These are phyloP conservation scores for Selenicereus undatus DNA, from an alignment of 148 eudicot species.

Conservation along the genomic window DNA sequence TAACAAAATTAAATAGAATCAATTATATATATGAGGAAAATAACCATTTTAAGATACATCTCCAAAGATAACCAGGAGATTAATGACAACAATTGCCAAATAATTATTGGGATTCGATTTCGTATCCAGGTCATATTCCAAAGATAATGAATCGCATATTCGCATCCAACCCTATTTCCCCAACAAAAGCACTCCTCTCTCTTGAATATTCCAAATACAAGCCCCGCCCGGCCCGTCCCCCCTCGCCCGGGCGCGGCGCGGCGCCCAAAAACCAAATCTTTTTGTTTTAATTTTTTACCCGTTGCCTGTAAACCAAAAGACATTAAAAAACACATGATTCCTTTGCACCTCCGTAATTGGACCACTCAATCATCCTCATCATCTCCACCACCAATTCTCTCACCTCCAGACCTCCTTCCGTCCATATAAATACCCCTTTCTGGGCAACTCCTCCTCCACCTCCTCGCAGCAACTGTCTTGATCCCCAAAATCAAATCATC, in stretches of 20 bases:
- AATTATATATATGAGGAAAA: too few species aligned
- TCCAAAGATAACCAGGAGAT: background rate
- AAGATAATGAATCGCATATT: background rate
- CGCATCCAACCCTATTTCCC: background rate
- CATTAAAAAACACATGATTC: background rate
- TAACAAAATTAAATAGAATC: background rate
- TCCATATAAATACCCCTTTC: constrained; percentile 13
- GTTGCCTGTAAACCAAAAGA: too few species aligned
- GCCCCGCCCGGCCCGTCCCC: too few species aligned
- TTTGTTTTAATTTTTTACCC: too few species aligned
- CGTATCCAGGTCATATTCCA: background rate
- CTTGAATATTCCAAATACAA: too few species aligned
- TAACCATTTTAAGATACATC: background rate
- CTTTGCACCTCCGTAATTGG: background rate
- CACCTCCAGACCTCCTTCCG: background rate
- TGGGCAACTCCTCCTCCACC: background rate
- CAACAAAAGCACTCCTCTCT: too few species aligned
- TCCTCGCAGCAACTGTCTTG: background rate
- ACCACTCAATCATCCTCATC: background rate
- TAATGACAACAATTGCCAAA: background rate
- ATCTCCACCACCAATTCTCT: background rate
- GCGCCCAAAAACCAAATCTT: too few species aligned
- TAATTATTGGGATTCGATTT: background rate
- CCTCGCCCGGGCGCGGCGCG: too few species aligned
- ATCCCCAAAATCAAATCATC: background rate